Evolutionary conservation across 495 filamentous ascomycete genomes (phyloP).

Genomic region (Amphirosellinia nigrospora): DNA sequence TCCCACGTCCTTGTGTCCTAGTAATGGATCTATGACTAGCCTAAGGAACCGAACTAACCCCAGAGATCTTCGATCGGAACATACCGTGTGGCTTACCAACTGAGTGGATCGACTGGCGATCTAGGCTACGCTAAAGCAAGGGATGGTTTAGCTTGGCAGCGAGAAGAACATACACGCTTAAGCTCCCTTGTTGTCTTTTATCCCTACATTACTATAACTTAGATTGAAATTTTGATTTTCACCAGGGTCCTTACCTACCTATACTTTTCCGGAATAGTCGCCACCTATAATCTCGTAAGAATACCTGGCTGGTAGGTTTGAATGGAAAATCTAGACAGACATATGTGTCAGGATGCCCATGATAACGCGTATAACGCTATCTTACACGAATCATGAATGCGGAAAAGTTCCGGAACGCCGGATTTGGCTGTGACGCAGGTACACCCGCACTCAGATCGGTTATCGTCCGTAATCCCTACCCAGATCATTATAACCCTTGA

Average conservation of each 20-base stretch:
- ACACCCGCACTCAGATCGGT: not conserved
- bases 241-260: too few species aligned
- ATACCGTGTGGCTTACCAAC: not conserved
- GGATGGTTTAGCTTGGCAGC: not conserved
- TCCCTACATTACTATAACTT: not conserved
- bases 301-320: not conserved
- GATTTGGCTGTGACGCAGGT: not conserved
- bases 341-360: not conserved
- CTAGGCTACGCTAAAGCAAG: not conserved
- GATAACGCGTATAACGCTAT: not conserved
- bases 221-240: not conserved
- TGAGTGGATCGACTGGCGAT: not conserved
- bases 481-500: not conserved
- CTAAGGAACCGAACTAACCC: too few species aligned
- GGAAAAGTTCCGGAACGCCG: not conserved
- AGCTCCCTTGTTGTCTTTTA: too few species aligned
- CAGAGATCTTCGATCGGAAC: not conserved
- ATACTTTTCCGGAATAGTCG: too few species aligned
- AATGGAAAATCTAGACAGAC: not conserved
- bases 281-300: not conserved
- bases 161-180: not conserved
- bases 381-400: not conserved
- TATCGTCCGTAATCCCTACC: not conserved
- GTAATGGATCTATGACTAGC: too few species aligned
- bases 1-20: not conserved